Evolutionary conservation across 2,329 filamentous ascomycete species (phyloP), one percentile per base, ranked within the genome.

Genomic region (Cordyceps javanica): DNA sequence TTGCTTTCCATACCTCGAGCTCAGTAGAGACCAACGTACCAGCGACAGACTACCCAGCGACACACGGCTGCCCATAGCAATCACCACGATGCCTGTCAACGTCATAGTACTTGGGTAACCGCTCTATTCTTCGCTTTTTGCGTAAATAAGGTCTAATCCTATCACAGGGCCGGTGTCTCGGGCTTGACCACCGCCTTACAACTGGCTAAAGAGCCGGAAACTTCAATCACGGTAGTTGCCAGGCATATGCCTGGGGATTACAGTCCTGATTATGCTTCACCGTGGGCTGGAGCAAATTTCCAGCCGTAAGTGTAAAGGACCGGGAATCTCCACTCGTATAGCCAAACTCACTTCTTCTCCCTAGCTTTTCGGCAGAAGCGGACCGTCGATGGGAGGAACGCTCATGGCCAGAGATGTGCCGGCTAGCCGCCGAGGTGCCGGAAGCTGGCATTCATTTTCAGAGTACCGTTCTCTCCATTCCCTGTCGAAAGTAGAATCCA

Each of bases 191-290:
- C 76, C 41, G 79, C 79, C 5, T 67, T 80, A 42, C 66, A 78
- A 48, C 70, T 82, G 36, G 72, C 78, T 6, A 77, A 71, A 62
- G 70, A 71, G 62, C 69, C 72, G 53, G 67, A 64, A 13, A 13
- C 30, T 34, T 34, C 30, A 8, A 34, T 34, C 30, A 34, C 30
- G 0, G 77, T 95, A 30, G 76, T 90, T 30, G 87, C 90, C 5
- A 95, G 93, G 67, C 89, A 96, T 69, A 93, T 96, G 88, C 92
- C 92, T 0, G 92, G 92, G 34, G 92, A 96, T 74, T 94, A 92
- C 71, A 88, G 93, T 63, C 87, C 92, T 63, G 88, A 95, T 76
- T 96, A 96, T 70, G 86, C 90, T 1, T 95, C 90, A 7, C 91
- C 90, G 1, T 96, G 90, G 88, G 91, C 91, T 4, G 91, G 91